Evolutionary conservation across 1,284 basidiomycete species (phyloP).

Genomic region (Fomitopsis palustris): DNA sequence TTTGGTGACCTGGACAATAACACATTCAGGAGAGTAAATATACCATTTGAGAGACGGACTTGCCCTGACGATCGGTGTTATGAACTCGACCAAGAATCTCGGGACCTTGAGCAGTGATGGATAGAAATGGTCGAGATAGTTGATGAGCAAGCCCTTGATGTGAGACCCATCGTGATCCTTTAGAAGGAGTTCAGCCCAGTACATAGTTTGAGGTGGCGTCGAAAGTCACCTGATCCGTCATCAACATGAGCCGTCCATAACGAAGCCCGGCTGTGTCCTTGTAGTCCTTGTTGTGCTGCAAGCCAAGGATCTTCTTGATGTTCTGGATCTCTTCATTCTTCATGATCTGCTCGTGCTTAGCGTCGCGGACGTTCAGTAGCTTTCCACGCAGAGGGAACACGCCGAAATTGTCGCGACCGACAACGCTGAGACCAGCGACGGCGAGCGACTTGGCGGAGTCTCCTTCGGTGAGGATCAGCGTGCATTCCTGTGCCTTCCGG

Average conservation of each 20-base stretch:
- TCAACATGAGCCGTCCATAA: constrained; percentile 98
- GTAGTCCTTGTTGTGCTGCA: constrained; percentile 95
- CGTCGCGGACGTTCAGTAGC: constrained; percentile 96
- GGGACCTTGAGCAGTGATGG: constrained; percentile 92
- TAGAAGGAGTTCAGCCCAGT: constrained; percentile 3
- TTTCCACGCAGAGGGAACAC: constrained; percentile 99
- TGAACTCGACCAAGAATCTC: constrained; percentile 96
- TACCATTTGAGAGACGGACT: background rate
- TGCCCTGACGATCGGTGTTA: constrained; percentile 97
- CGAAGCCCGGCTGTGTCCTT: constrained; percentile 69
- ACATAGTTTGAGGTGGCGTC: background rate
- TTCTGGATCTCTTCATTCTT: constrained; percentile 98
- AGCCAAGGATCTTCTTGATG: constrained; percentile 97
- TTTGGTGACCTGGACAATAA: constrained; percentile 66
- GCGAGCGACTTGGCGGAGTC: constrained; percentile 98
- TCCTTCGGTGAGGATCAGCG: constrained; percentile 97
- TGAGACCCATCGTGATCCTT: constrained; percentile 99
- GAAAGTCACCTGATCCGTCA: constrained; percentile 93
- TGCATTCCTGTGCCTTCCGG: constrained; percentile 78
- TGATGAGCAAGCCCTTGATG: constrained; percentile 98
- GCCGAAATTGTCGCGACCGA: constrained; percentile 95
- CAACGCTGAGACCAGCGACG: constrained; percentile 90
- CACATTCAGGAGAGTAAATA: background rate
- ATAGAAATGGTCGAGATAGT: constrained; percentile 97
- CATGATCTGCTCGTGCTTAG: constrained; percentile 93